Base-by-base conservation (phyloP, 2,329 filamentous ascomycete genomes). In the Alternaria gaisen region DNA sequence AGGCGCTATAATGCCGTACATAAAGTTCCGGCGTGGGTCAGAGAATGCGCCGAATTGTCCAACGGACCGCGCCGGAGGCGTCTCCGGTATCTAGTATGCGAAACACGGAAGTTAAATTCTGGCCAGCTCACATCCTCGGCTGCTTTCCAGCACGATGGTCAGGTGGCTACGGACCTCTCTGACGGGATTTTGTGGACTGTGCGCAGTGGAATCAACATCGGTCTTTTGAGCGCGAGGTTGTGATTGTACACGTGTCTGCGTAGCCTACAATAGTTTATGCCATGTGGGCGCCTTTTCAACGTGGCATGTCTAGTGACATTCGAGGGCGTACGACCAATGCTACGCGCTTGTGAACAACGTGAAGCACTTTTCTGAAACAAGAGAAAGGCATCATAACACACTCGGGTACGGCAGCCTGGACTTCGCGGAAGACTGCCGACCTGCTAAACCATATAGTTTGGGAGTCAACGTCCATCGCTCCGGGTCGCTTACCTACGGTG, bases 61-160 rank as follows among this genome's bases (percentile, higher is more conserved):
- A 70, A 46, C 63, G 58, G 54, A 58, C 58, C 55, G 55, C 53
- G 50, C 62, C 68, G 70, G 70, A 73, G 65, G 47, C 24, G 41
- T 42, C 32, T 71, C 70, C 69, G 70, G 20, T 16, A 48, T 42
- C 22, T 38, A 56, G 28, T 40, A 56, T 53, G 64, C 58, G 61
- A 38, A 66, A 50, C 50, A 59, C 52, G 16, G 30, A 50, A 32
- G 58, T 53, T 42, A 46, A 34, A 44, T 52, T 53, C 24, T 40
- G 41, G 30, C 57, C 43, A 56, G n/a, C 26, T 26, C 26, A 40
- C 43, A 26, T 41, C 32, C 34, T 59, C 61, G 53, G 61, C 47
- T 44, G 46, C 34, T 56, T 60, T 43, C 67, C 67, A 65, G 44
- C 28, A 36, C 42, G 51, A 44, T 51, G 67, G 67, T 60, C 57